These are phyloP conservation scores for Coemansia sp. DNA, from an alignment of 192 early-diverging fungal genomes.

Conservation along the genomic window DNA sequence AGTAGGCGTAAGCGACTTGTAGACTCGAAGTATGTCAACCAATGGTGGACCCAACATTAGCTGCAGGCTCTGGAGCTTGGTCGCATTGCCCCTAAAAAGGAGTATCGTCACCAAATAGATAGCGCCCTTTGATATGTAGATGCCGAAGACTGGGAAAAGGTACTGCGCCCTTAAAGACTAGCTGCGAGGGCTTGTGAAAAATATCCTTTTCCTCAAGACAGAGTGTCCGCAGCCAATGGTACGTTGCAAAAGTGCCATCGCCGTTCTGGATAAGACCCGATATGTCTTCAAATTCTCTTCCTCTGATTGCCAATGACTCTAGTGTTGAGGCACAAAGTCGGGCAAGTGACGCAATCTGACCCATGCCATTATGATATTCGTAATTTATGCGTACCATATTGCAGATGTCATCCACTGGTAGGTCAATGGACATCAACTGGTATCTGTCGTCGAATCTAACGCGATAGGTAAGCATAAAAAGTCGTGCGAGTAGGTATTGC, in stretches of 20 bases:
- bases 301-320: neutral
- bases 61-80: neutral
- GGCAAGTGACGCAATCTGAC: neutral
- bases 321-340: neutral
- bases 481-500: neutral
- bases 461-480: neutral
- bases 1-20: neutral
- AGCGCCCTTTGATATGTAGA: neutral
- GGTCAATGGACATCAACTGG: neutral
- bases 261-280: neutral
- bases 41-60: neutral
- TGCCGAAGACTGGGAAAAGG: neutral
- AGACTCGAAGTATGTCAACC: neutral
- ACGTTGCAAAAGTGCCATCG: neutral
- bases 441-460: neutral
- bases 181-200: neutral
- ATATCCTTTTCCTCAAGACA: neutral
- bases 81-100: neutral
- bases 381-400: neutral
- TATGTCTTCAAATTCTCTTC: neutral
- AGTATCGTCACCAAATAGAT: neutral
- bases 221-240: neutral
- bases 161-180: neutral
- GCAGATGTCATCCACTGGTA: neutral
- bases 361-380: neutral